Evolutionary conservation across 192 early-diverging fungal genomes (phyloP), one percentile per base, ranked within the genome.

Genomic region (Coemansia sp.): DNA sequence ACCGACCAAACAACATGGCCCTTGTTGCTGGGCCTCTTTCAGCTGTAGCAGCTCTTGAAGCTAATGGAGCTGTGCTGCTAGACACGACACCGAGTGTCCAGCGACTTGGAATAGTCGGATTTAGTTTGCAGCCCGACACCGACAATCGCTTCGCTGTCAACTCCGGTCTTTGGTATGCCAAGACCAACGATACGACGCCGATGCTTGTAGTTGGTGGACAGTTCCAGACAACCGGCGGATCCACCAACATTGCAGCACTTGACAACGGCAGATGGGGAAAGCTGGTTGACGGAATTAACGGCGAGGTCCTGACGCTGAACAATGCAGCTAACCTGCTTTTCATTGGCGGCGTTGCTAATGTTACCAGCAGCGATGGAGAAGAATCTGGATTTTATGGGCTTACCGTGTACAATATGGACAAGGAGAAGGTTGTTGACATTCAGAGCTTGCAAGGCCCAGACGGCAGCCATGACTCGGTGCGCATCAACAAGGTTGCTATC

Each of bases 81-180:
- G 55, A 64, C 5, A 60, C 81, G 2, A 22, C 65, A 4, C 57
- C 70, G n/a, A 65, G 64, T 25, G 65, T 78, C 5, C 68, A 78
- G 72, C 55, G 76, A 8, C 70, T 78, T 8, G 70, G 64, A 49
- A 60, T 63, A 62, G 63, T 74, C 37, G 76, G 73, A 19, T 75
- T 55, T n/a, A 65, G 65, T 37, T 50, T 83, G 58, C 72, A 53
- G 68, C 73, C 76, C 16, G 67, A 61, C 32, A 25, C 54, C 14
- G 38, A 46, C 41, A 66, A 63, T 41, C 46, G 69, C 9, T 68
- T 84, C 25, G 61, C 64, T 4, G 70, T 88, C n/a, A 84, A 85
- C 49, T 67, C 85, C 2, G 89, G 85, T 4, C 41, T 85, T 38
- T 85, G 85, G 64, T 90, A 84, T 66, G 71, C 87, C 40, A 82